phyloP scores from a whole-genome alignment of 2,329 filamentous ascomycete species.

The Alternaria viburni region DNA sequence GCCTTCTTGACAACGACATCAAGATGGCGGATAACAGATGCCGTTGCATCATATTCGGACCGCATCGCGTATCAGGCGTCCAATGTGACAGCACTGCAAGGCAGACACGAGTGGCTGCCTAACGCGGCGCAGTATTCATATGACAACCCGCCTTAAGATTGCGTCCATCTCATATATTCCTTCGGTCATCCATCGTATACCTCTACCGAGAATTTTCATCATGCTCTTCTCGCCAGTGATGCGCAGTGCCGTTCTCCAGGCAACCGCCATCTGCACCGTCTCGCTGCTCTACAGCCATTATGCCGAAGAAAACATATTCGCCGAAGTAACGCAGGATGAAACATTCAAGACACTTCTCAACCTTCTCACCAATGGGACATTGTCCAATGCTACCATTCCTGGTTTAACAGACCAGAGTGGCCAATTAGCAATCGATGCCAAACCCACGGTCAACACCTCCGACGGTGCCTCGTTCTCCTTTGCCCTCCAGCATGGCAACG shows the following conservation, averaged over 20 bases:
- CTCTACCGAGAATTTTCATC: background rate
- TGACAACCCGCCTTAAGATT: background rate
- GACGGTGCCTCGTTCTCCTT: background rate
- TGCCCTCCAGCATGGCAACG: background rate
- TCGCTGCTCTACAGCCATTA: slow-evolving; percentile 8
- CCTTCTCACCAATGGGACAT: background rate
- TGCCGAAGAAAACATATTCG: slow-evolving; percentile 6
- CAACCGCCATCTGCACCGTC: slow-evolving; percentile 12
- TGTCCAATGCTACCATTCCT: background rate
- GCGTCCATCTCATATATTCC: background rate
- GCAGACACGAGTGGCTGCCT: background rate
- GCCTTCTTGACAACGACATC: background rate
- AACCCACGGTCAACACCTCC: background rate
- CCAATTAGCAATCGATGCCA: background rate
- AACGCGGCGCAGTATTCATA: background rate
- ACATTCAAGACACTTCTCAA: slow-evolving; percentile 2
- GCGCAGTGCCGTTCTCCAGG: slow-evolving; percentile 19
- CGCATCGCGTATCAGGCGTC: background rate
- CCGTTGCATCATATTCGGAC: background rate
- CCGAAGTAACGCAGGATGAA: slow-evolving; percentile 5
- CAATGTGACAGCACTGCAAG: background rate
- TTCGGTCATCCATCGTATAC: background rate
- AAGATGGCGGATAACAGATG: background rate
- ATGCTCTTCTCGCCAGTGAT: slow-evolving; percentile 17
- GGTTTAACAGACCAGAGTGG: background rate